Base-by-base conservation (phyloP, 129 eudicot genomes). In the Sambucus nigra region DNA sequence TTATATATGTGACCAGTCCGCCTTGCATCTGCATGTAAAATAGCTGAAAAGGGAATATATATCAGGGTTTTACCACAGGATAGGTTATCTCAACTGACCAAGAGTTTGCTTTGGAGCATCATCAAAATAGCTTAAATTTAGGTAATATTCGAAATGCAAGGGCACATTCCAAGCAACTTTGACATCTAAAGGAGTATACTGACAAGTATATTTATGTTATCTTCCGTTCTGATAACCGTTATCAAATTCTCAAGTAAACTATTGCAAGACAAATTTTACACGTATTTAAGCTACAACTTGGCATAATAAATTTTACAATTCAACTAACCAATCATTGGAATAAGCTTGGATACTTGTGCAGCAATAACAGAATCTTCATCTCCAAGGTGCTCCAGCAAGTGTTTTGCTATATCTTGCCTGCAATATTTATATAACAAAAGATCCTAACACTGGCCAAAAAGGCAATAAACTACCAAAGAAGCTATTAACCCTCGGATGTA, bases 381-480 rank as follows among this genome's bases (percentile, higher is more conserved):
- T 65, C 57, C 69, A n/a, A 88, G 88, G 59, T 76, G 24, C 47
- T 75, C 69, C 55, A 84, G 63, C 73, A 89, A 70, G 69, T 57
- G 79, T 45, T 72, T 61, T 71, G 95, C 80, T 48, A 89, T 45
- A 51, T 84, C 82, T 82, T 79, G 75, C 95, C 98, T 84, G 82
- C 38, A 40, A 72, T 17, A 53, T 49, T 53, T 17, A 51, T 39
- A 19, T 46, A 67, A 67, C 31, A 25, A 16, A 23, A 59, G 19
- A 61, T 25, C 53, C 45, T 51, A 16, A 17, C 26, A 47, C n/a
- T 21, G 2, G 25, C 32, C 9, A 26, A 40, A 42, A 16, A 14
- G 12, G 21, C 33, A 53, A 47, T 28, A 31, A 27, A 69, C 23
- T 5, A 33, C 25, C 22, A 51, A 46, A 41, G 21, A 9, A 51